Base-by-base conservation (phyloP, 1,139 yeast genomes). In the Tardiomyces depauwii region DNA sequence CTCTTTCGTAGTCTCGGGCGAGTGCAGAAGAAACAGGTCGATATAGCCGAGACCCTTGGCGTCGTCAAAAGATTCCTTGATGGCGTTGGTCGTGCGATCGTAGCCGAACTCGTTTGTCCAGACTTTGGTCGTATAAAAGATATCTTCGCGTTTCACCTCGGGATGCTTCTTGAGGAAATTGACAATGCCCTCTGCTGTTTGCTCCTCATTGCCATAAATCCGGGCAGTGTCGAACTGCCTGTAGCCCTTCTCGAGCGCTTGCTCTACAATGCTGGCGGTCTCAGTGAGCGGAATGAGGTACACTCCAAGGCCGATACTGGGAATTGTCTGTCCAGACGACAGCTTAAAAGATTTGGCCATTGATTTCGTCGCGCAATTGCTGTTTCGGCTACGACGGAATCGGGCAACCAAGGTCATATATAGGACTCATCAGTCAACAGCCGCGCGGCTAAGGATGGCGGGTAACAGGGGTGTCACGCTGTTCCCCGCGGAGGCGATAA, bases 221-320 rank as follows among this genome's bases (percentile, higher is more conserved):
- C 71, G 69, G 2, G 87, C 88, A 4, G 80, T 68, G 56, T 81
- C 88, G 44, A 81, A 67, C 54, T 81, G 88, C 52, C 93, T 74
- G 60, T 82, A 83, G 0, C 94, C 94, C 23, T 61, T 67, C 36
- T 71, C 67, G 55, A 84, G 69, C 1, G 83, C 84, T 36, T 68
- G 59, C 49, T 69, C 65, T 1, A 77, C 80, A 25, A 74, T 55
- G 1, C 61, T 58, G 2, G 67, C 59, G 1, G 80, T 70, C 13
- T 63, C 65, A 1, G 56, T 51, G 14, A 63, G 59, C 2, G 79
- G 70, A 2, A 77, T 62, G 47, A 67, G 59, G 66, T 76, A 80
- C 2, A 77, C 72, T 1, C 87, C 87, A 12, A 78, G 65, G 0
- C 82, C 87, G 23, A 80, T 62, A 1, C 67, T 64, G 18, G 87